Conservation (phyloP, 768 basidiomycete genomes). For the Mycena galericulata region DNA sequence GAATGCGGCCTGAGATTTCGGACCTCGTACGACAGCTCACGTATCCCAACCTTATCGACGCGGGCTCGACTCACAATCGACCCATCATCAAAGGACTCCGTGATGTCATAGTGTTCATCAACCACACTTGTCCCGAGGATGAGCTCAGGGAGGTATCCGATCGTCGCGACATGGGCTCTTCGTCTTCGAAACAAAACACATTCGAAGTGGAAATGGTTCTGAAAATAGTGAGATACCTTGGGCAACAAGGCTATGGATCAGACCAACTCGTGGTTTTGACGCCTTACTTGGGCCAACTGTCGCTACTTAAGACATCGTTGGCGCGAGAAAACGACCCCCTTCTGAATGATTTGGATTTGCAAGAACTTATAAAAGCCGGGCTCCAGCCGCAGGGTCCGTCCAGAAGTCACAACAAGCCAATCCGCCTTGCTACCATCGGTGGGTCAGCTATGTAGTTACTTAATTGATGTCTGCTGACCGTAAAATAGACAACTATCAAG, state of each 20-base stretch:
- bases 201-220: conserved; percentile 72
- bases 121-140: conserved; percentile 68
- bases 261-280: conserved; percentile 72
- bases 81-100: conserved; percentile 65
- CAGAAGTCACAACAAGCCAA: conserved; percentile 53
- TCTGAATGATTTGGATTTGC: conserved; percentile 70
- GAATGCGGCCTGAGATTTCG: conserved; percentile 83
- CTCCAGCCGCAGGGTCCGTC: conserved; percentile 54
- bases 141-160: conserved; percentile 55
- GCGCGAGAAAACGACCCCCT: conserved; percentile 66
- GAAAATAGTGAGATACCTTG: conserved; percentile 74
- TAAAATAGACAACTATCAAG: conserved; percentile 73
- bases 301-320: conserved; percentile 58
- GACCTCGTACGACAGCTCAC: conserved; percentile 69
- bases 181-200: conserved; percentile 69
- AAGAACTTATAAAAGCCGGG: conserved; percentile 69
- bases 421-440: conserved; percentile 78
- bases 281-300: conserved; percentile 75
- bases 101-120: conserved; percentile 71
- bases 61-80: conserved; percentile 60
- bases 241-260: conserved; percentile 74
- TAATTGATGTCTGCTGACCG: neutral
- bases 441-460: neutral
- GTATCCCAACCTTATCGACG: conserved; percentile 72
- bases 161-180: conserved; percentile 57